Evolutionary conservation across 2,329 filamentous ascomycete genomes (phyloP), one percentile per base, ranked within the genome.

Genomic region (Colletotrichum chlorophyti): DNA sequence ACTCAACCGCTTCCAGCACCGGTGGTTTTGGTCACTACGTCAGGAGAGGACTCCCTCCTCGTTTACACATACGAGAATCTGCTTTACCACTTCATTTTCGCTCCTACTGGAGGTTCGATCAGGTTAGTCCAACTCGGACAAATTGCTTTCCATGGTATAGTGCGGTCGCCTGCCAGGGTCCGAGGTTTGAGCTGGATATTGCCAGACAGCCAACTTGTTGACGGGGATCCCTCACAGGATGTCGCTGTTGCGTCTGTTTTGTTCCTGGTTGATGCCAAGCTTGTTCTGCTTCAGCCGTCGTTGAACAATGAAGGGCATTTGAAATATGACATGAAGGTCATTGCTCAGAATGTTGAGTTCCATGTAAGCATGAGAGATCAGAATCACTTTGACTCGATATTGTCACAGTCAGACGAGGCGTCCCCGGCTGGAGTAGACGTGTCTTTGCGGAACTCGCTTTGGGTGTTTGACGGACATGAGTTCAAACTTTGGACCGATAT

Each of bases 1-100:
- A 83, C 85, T 3, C 91, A 97, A 74, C 83, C 83, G 47, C 82
- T 99, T 55, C 87, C 91, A 6, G 88, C 93, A 4, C 91, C 95
- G 2, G 90, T 96, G n/a, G 93, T 98, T 14, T 84, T 97, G 40
- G 88, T 97, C 49, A 90, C 93, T 0, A 88, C 91, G 0, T 95
- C 93, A 2, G 95, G 94, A 32, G 91, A 96, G 66, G 95, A 99
- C 73, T 98, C 95, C 1, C 81, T 99, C 24, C 83, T 99, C 27
- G 94, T 97, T 10, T 99, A 99, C 72, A 99, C 95, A 0, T 93
- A 97, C 71, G 94, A 98, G 70, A 99, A 99, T 71, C 83, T 96
- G 10, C 82, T 99, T 14, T 95, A 97, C 69, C 95, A 99, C 71
- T 99, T 93, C 71, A 87, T 99, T 60, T 94, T 99, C 63, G 87